Base-by-base conservation (phyloP, 2,329 filamentous ascomycete genomes). In the Aspergillus viridinutans region DNA sequence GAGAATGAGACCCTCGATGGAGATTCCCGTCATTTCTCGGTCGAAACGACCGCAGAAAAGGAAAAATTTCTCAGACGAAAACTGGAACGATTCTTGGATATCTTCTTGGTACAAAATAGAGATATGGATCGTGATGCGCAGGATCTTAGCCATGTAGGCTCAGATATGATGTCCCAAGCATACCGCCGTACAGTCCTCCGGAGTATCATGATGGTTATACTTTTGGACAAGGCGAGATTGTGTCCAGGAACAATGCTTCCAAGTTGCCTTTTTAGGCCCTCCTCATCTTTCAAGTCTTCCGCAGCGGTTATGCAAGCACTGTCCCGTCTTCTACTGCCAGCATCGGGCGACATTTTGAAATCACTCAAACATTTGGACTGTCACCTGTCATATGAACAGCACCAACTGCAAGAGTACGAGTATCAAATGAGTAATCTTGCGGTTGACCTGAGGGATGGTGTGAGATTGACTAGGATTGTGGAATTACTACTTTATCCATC, bases 381-480 rank as follows among this genome's bases (percentile, higher is more conserved):
- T 67, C 76, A 76, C n/a, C 70, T 86, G 23, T 66, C 68, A 3
- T 79, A 84, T 64, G 70, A 76, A 7, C 85, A 88, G 64, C 78
- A 81, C 58, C 78, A 80, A 2, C 74, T 87, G 5, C 77, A 85
- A 59, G 85, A 88, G 68, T 83, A 83, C 60, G 72, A 76, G 1
- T 87, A 85, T 65, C 71, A 72, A 42, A 80, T 88, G 54, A 72
- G 76, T 8, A 87, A 87, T 61, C 75, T 88, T 25, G 85, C 84
- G 1, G 78, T 84, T 8, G 85, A 87, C 63, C 73, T 88, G 23
- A 79, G 85, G 35, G 82, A 87, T 65, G 85, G 85, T 1, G 77
- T 87, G 8, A 72, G 82, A 48, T 69, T 88, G n/a, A 81, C 82
- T 4, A 79, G 81, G 52, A 74, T 87, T 9, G 81, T 85, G 1